Evolutionary conservation across 2,329 filamentous ascomycete genomes (phyloP), one percentile per base, ranked within the genome.

Genomic region (Trichoderma breve): DNA sequence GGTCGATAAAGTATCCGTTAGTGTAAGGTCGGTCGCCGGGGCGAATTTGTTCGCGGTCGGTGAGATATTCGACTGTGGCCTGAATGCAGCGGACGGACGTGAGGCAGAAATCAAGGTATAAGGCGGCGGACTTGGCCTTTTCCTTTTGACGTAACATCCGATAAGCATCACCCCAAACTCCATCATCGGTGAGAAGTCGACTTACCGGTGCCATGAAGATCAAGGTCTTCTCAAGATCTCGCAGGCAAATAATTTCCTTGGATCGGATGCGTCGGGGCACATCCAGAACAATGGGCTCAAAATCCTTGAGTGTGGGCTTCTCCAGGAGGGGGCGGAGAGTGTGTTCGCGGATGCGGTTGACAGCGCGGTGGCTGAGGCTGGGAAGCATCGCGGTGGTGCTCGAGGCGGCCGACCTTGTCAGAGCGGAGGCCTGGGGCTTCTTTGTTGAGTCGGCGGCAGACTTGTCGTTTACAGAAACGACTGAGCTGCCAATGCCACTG

Each of bases 1-100:
- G 90, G 85, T 98, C 95, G 84, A 98, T 92, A 81, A 98, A 98
- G 84, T 98, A 98, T 80, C 93, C 93, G 88, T 93, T 94, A 87
- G 92, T 96, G 86, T 98, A 98, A 76, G 94, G 94, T 78, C 92
- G 91, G 82, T 98, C 95, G 82, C 89, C 86, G 73, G 93, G 92
- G 81, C 93, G 90, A 76, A 91, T 91, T 84, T 95, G 93, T 82
- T 98, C 95, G 80, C 90, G 90, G 80, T 97, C 94, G 86, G 89
- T 91, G 75, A 98, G 87, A 82, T 92, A 91, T 82, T 94, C 91
- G 82, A 97, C 93, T 73, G 94, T 96, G 75, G 93, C 91, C 86
- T 97, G 93, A 80, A 97, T 91, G 83, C 94, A 96, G 82, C 90
- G 91, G 81, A 98, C 93, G 75, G 94, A 95, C 78, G 92, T 93